Evolutionary conservation across 176 grass and related monocot genomes (phyloP).

Genomic region (Rhynchospora tenuis): DNA sequence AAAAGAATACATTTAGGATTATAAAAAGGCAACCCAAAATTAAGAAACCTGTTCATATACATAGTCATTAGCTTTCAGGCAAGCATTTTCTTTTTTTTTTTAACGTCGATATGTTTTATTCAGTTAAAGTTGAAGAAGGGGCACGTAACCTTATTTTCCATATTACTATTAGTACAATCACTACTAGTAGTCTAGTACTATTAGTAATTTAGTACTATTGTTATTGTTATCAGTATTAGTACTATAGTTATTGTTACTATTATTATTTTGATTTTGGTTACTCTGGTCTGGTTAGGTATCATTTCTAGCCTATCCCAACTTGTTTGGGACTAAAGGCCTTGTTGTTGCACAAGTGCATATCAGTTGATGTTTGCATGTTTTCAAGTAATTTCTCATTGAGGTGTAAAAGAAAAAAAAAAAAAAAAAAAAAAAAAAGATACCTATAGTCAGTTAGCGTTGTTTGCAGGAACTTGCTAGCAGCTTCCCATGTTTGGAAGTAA

Average conservation of each 20-base stretch:
- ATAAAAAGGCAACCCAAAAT: background rate
- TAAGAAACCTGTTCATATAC: background rate
- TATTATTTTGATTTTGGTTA: too few species aligned
- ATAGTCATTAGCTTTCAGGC: background rate
- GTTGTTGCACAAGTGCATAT: background rate
- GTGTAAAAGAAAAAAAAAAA: constrained; percentile 27
- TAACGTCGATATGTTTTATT: background rate
- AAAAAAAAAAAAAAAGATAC: constrained; percentile 36
- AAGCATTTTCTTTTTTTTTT: background rate
- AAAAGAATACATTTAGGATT: background rate
- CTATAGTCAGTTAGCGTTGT: constrained; percentile 81
- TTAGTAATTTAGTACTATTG: too few species aligned
- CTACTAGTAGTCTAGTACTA: too few species aligned
- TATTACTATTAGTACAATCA: background rate
- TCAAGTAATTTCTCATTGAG: background rate
- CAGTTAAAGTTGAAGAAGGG: background rate
- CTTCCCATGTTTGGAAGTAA: constrained; percentile 67
- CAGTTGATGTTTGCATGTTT: background rate
- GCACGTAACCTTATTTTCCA: background rate
- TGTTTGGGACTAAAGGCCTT: too few species aligned
- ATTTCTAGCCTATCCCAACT: too few species aligned
- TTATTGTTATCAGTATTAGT: too few species aligned
- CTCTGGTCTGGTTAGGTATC: too few species aligned
- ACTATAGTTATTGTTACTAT: too few species aligned
- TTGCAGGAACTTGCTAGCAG: constrained; percentile 75